Conservation (phyloP, 2,329 filamentous ascomycete species). For the Calycina herbarum region DNA sequence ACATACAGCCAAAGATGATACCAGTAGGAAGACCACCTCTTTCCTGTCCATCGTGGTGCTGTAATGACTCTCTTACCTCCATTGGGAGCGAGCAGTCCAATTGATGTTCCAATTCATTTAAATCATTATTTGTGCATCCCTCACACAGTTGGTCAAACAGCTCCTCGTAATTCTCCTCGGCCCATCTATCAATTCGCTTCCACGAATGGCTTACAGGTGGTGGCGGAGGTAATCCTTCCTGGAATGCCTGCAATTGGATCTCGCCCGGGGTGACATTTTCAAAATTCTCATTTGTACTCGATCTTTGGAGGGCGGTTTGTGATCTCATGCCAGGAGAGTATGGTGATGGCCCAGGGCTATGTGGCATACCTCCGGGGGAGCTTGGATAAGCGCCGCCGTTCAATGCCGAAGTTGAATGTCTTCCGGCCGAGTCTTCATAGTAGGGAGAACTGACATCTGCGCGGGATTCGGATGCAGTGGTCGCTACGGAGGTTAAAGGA, state of each 20-base stretch:
- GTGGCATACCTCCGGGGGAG: conserved; percentile 38
- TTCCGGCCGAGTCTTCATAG: conserved; percentile 62
- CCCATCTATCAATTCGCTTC: conserved; percentile 91
- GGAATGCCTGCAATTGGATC: conserved; percentile 95
- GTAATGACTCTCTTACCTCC: conserved; percentile 89
- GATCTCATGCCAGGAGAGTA: conserved; percentile 92
- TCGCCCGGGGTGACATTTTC: conserved; percentile 75
- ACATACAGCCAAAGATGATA: conserved; percentile 90
- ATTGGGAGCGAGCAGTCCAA: conserved; percentile 91
- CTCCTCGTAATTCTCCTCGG: conserved; percentile 93
- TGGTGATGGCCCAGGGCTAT: conserved; percentile 64
- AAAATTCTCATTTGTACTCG: conserved; percentile 63
- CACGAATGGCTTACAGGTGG: conserved; percentile 88
- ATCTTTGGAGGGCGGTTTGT: conserved; percentile 64
- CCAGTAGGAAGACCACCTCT: conserved; percentile 87
- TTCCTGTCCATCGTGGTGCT: conserved; percentile 95
- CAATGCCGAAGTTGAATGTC: conserved; percentile 51
- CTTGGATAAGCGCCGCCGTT: conserved; percentile 59
- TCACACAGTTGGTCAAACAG: conserved; percentile 91
- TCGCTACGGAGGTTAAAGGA: conserved; percentile 83
- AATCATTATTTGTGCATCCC: conserved; percentile 87
- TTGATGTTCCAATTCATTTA: conserved; percentile 96
- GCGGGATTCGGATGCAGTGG: conserved; percentile 81
- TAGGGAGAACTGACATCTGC: conserved; percentile 80
- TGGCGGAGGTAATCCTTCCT: conserved; percentile 84